phyloP scores from a whole-genome alignment of 2,329 filamentous ascomycete genomes.

The Fusarium heterosporum region DNA sequence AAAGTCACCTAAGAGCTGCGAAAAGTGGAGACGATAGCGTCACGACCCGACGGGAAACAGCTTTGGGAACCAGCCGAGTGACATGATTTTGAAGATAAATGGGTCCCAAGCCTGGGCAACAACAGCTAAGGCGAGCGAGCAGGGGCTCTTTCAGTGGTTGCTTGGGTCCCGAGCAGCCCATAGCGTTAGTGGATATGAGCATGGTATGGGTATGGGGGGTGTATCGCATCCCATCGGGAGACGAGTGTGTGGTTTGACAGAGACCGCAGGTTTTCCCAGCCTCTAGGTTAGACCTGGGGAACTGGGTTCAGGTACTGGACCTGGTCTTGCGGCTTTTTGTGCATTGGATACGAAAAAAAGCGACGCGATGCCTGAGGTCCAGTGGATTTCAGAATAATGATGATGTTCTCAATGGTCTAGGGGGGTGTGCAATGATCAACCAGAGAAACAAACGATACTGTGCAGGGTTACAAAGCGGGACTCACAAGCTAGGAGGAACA shows the following conservation, averaged over 20 bases:
- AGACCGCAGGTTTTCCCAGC: background rate
- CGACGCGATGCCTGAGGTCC: constrained; percentile 22
- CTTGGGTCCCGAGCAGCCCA: constrained; percentile 10
- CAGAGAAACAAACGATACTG: constrained; percentile 3
- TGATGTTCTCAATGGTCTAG: constrained; percentile 26
- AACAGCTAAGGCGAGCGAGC: constrained; percentile 24
- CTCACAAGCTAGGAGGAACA: constrained; percentile 29
- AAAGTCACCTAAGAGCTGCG: constrained; percentile 41
- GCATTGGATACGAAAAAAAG: constrained; percentile 30
- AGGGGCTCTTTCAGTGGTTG: constrained; percentile 35
- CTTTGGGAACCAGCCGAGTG: constrained; percentile 28
- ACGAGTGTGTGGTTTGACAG: constrained; percentile 13
- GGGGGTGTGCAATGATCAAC: constrained; percentile 18
- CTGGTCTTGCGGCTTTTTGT: constrained; percentile 23
- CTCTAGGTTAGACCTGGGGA: constrained; percentile 5
- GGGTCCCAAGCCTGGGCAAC: constrained; percentile 27
- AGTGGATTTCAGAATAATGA: constrained; percentile 33
- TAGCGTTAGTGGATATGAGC: constrained; percentile 8
- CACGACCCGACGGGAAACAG: constrained; percentile 43
- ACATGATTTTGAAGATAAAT: constrained; percentile 23
- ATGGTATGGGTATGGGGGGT: constrained; percentile 4
- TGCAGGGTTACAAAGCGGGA: constrained; percentile 26
- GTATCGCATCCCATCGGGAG: constrained; percentile 4
- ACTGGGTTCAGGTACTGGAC: background rate
- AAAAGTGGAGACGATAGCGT: constrained; percentile 46